Evolutionary conservation across 2,329 filamentous ascomycete genomes (phyloP).

Genomic region (Talaromyces marneffei): DNA sequence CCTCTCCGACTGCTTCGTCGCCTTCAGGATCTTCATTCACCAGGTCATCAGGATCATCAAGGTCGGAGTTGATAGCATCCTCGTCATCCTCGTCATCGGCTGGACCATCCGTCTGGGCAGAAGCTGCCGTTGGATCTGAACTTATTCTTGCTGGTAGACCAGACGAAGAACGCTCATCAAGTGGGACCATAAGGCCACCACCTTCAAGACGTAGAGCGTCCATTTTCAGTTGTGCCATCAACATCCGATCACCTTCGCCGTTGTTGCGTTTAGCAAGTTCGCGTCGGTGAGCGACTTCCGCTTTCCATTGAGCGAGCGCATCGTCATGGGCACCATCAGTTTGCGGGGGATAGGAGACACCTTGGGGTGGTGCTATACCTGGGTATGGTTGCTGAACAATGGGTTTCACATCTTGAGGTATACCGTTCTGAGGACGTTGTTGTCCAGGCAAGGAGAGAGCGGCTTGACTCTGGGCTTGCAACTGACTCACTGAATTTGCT

Average conservation of each 20-base stretch:
- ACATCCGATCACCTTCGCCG: constrained; percentile 33
- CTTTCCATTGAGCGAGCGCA: constrained; percentile 50
- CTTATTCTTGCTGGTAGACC: constrained; percentile 4
- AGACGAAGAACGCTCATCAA: constrained; percentile 30
- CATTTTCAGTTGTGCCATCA: constrained; percentile 39
- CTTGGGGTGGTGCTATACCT: constrained; percentile 34
- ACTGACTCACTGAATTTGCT: constrained; percentile 39
- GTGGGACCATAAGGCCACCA: constrained; percentile 41
- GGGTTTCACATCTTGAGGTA: constrained; percentile 40
- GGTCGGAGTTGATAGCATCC: constrained; percentile 96
- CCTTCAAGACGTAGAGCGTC: constrained; percentile 40
- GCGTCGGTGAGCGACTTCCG: constrained; percentile 41
- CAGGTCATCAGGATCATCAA: constrained; percentile 90
- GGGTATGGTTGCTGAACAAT: constrained; percentile 30
- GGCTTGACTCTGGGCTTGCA: constrained; percentile 38
- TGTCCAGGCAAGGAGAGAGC: constrained; percentile 32
- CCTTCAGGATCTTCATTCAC: constrained; percentile 78
- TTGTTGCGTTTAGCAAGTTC: constrained; percentile 33
- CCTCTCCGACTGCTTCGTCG: constrained; percentile 75
- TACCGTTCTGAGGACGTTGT: constrained; percentile 29
- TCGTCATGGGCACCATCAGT: constrained; percentile 64
- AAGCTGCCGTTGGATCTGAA: constrained; percentile 8
- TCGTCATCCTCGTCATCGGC: constrained; percentile 62
- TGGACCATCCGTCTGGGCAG: constrained; percentile 52
- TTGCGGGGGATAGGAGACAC: constrained; percentile 51